Evolutionary conservation across 148 eudicot species (phyloP), one percentile per base, ranked within the genome.

Genomic region (Vaccinium myrtillus): DNA sequence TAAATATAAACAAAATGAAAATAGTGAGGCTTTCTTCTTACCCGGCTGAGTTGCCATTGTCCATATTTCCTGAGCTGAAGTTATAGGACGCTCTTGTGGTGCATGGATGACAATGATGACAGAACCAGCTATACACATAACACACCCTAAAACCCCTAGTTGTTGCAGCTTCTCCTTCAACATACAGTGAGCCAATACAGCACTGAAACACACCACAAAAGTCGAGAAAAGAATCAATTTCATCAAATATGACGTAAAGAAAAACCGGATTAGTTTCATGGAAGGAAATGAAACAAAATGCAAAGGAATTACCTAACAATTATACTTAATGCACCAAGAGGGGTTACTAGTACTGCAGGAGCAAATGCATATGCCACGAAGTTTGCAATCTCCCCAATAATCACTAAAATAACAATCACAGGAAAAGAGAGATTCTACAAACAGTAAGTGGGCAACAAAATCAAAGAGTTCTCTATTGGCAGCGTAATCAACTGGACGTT

Each of bases 301-400:
- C 53, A n/a, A 48, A 84, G 23, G 18, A 49, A 49, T 56, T 85
- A 92, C 97, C 97, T 92, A 53, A 91, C 88, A 46, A 92, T 94
- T 71, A 93, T 94, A 84, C 95, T 94, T 46, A 94, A 87, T 83
- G 96, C 94, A 11, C 96, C 96, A 80, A 93, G 89, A 84, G 96
- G 96, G 0, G 96, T 91, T 83, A 93, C 94, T 69, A 93, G 93
- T 76, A 93, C 90, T 46, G 96, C 93, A 48, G 96, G 96, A 27
- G 96, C 95, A 91, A 91, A 94, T 80, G 94, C 97, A 89, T 94
- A 94, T 25, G 97, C 97, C 80, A 91, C 94, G 67, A 90, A 94
- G 80, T 94, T 94, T 51, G 97, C 95, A 78, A 92, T 75, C 86
- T 94, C 97, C 51, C 97, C 97, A 82, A 92, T 61, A 30, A 91